Base-by-base conservation (phyloP, 2,329 filamentous ascomycete genomes). In the Purpureocillium takamizusanense region DNA sequence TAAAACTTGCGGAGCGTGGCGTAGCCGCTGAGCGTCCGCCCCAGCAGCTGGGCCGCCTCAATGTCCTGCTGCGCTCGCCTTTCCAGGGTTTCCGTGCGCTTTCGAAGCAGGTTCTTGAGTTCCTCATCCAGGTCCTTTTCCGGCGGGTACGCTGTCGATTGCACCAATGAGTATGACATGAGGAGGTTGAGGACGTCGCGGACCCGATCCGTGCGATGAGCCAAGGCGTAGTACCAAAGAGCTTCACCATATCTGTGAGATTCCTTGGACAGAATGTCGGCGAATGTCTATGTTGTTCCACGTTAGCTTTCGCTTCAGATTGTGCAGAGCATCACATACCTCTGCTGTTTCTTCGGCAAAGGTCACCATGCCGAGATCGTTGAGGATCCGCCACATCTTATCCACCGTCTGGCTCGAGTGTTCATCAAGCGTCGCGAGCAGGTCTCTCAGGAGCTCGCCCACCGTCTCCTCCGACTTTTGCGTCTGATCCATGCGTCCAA, bases 1-100 rank as follows among this genome's bases (percentile, higher is more conserved):
- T 94, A 97, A 65, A 90, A 95, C 48, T 81, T 83, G 28, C 90
- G 83, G 15, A 97, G 69, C 1, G 88, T 94, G 16, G 89, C 90
- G 53, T 97, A 97, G 16, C 90, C 90, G 56, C 86, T 92, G 9
- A 95, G 78, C 62, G 89, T 83, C 44, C 83, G 84, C 34, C 89
- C 86, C 3, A 97, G 70, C 10, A 95, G 74, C 49, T 85, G 75
- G 8, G 89, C 90, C 7, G 87, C 89, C 54, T 89, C 83, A 25
- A 83, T 65, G 51, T 95, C 90, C 38, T 82, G 73, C 18, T 74
- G 72, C 6, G 86, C 84, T 38, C 90, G 78, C 23, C 76, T 69
- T 39, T 81, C 77, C 3, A 97, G 69, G 1, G 84, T 82, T 12
- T 75, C 63, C 48, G 81, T 82, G 11, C 88, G 84, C 37, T 82